Evolutionary conservation across 768 basidiomycete genomes (phyloP).

Genomic region (Infundibulicybe gibba): DNA sequence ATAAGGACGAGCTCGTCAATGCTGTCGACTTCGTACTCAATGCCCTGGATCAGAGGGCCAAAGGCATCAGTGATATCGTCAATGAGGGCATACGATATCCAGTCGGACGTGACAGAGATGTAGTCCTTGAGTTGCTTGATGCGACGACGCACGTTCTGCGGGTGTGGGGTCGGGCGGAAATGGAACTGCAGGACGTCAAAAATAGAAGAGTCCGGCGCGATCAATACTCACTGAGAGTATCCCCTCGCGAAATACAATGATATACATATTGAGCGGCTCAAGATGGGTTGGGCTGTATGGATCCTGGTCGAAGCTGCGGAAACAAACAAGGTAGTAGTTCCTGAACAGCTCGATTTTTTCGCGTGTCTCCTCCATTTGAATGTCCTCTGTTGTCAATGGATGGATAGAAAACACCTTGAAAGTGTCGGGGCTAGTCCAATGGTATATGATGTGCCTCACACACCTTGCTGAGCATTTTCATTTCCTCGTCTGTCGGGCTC

Average conservation of each 20-base stretch:
- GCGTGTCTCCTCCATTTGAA: conserved; percentile 98
- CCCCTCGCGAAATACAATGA: conserved; percentile 97
- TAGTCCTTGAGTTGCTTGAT: conserved; percentile 99
- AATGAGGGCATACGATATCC: conserved; percentile 99
- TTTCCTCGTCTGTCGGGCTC: conserved; percentile 95
- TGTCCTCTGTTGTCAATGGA: conserved; percentile 98
- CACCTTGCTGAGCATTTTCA: conserved; percentile 95
- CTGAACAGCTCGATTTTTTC: conserved; percentile 99
- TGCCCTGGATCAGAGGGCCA: conserved; percentile 95
- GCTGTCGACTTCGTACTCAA: conserved; percentile 99
- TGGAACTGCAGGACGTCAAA: conserved; percentile 64
- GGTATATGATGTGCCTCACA: conserved; percentile 9
- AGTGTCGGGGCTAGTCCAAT: neutral
- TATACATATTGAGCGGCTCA: conserved; percentile 99
- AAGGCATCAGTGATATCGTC: conserved; percentile 99
- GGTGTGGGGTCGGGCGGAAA: conserved; percentile 95
- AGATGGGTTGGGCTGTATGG: conserved; percentile 95
- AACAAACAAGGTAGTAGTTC: conserved; percentile 98
- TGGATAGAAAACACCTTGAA: conserved; percentile 91
- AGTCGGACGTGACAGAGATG: conserved; percentile 97
- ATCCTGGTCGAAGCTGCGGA: conserved; percentile 98
- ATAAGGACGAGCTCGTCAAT: conserved; percentile 98
- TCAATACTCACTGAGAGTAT: conserved; percentile 74
- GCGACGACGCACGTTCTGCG: conserved; percentile 94
- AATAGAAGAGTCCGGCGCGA: neutral